Percentiles rank a stretch among this genome's conserved stretches.
Evolutionary conservation across 139 green algal species (phyloP).

Genomic region (Raphidocelis subcapitata): DNA sequence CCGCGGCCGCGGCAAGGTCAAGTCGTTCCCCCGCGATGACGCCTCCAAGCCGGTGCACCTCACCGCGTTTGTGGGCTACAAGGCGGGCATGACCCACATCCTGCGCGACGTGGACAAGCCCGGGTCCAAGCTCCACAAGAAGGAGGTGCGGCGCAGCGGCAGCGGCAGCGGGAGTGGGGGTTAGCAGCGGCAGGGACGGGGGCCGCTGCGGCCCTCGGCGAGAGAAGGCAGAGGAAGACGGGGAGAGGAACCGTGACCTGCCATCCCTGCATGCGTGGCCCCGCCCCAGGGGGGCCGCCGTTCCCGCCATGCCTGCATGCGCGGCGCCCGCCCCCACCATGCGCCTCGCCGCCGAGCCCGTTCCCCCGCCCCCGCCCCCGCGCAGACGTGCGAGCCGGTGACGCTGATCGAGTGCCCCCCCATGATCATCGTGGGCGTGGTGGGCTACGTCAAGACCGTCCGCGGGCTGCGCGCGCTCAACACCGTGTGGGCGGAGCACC

Average conservation of each 20-base stretch:
- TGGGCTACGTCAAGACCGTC: slow-evolving; percentile 97
- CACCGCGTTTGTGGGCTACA: slow-evolving; percentile 97
- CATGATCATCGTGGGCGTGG: slow-evolving; percentile 97
- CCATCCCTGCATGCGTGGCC: too few species aligned
- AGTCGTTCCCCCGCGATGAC: slow-evolving; percentile 95
- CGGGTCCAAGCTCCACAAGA: slow-evolving; percentile 99
- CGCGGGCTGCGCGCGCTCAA: slow-evolving; percentile 88
- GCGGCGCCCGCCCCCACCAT: too few species aligned
- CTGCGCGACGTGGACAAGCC: slow-evolving; percentile 98
- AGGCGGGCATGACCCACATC: slow-evolving; percentile 98
- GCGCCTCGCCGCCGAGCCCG: too few species aligned
- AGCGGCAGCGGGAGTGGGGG: too few species aligned
- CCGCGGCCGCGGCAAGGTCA: slow-evolving; percentile 90
- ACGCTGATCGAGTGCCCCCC: slow-evolving; percentile 96
- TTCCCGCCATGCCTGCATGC: too few species aligned
- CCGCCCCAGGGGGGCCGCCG: too few species aligned
- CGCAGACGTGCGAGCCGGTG: slow-evolving; percentile 93
- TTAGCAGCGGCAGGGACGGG: too few species aligned
- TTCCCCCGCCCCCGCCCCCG: too few species aligned
- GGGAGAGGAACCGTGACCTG: too few species aligned
- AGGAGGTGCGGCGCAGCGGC: too few species aligned
- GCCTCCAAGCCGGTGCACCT: slow-evolving; percentile 86
- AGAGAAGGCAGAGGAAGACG: too few species aligned
- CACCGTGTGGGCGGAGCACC: slow-evolving; percentile 97
- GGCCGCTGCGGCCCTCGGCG: too few species aligned